phyloP scores from a whole-genome alignment of 2,329 filamentous ascomycete genomes.

The Neopestalotiopsis clavispora region DNA sequence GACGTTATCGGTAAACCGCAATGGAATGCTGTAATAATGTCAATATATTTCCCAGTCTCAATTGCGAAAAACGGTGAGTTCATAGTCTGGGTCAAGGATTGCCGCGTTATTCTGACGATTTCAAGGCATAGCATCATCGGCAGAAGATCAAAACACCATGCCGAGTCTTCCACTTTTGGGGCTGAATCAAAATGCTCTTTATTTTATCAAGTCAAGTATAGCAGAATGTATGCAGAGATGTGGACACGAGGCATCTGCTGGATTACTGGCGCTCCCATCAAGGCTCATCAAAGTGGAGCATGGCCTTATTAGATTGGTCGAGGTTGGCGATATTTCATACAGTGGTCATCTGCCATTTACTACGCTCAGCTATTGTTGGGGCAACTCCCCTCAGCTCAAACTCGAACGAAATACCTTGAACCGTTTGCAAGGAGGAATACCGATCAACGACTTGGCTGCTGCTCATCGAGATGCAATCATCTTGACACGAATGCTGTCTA shows the following conservation, averaged over 20 bases:
- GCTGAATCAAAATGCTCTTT: not conserved
- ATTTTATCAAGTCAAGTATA: not conserved
- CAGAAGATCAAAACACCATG: no score
- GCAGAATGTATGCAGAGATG: not conserved
- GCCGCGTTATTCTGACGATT: no score
- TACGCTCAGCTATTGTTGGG: not conserved
- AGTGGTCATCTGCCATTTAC: not conserved
- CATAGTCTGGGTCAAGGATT: no score
- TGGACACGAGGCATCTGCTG: not conserved
- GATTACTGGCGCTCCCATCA: not conserved
- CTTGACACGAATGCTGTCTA: not conserved
- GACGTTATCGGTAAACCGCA: fast-evolving
- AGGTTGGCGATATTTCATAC: not conserved
- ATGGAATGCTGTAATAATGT: not conserved
- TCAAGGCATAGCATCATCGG: no score
- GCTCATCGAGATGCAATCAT: not conserved
- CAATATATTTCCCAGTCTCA: not conserved
- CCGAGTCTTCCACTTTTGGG: no score
- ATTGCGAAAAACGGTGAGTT: no score
- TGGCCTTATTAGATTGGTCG: not conserved
- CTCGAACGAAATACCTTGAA: not conserved
- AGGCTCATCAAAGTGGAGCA: not conserved
- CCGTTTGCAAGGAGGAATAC: not conserved
- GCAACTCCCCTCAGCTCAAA: not conserved
- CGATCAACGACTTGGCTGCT: not conserved